These are phyloP conservation scores for Rhododendron simsii DNA, from an alignment of 148 eudicot species.

Conservation along the genomic window DNA sequence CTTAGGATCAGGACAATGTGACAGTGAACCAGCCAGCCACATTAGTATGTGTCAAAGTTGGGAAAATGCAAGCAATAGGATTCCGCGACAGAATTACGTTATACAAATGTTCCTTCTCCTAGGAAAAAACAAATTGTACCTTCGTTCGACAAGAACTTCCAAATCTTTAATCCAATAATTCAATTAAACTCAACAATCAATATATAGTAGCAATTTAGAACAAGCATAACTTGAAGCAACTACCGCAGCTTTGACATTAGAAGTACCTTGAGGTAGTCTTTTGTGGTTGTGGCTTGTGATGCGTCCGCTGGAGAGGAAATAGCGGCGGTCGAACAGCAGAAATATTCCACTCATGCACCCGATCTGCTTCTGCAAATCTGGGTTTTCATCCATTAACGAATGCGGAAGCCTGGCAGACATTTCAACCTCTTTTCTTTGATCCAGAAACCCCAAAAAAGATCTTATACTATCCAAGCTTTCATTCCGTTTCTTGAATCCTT, in stretches of 20 bases:
- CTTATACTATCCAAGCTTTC: not conserved
- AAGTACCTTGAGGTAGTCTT: constrained; percentile 54
- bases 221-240: not conserved
- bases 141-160: not conserved
- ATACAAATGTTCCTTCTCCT: not conserved
- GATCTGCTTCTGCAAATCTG: constrained; percentile 58
- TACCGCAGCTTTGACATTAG: not conserved
- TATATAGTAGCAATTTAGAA: not conserved
- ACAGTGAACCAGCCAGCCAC: not conserved
- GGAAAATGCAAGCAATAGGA: not conserved
- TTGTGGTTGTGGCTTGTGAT: constrained; percentile 30
- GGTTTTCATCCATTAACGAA: constrained; percentile 56
- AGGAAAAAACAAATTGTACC: not conserved
- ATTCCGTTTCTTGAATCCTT: not conserved
- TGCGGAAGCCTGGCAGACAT: constrained; percentile 65
- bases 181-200: not conserved
- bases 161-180: not conserved
- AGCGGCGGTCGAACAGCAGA: constrained; percentile 57
- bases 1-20: not conserved
- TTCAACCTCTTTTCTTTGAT: not conserved
- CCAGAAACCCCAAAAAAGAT: not conserved
- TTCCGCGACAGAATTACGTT: not conserved
- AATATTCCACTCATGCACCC: constrained; percentile 91
- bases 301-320: constrained; percentile 36
- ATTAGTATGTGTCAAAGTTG: not conserved